Evolutionary conservation across 1,284 basidiomycete genomes (phyloP).

Genomic region (Ustilago trichophora): DNA sequence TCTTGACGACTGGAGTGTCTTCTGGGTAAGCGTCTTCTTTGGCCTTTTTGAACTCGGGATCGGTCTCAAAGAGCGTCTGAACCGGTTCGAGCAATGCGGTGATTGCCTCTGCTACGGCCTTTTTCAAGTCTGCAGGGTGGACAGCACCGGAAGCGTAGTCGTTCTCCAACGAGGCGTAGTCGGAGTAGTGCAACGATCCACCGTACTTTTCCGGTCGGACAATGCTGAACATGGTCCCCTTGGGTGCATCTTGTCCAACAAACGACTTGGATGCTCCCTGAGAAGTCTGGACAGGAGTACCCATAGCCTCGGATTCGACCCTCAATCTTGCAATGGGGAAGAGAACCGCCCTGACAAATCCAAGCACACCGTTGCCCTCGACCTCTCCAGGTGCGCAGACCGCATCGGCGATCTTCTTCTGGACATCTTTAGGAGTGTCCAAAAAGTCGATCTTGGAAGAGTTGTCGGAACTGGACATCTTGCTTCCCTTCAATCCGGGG

Average conservation of each 20-base stretch:
- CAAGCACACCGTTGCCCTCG: constrained; percentile 87
- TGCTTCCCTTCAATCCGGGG: constrained; percentile 89
- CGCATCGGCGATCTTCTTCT: constrained; percentile 89
- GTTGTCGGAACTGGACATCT: constrained; percentile 97
- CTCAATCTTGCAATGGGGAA: constrained; percentile 77
- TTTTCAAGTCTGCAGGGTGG: constrained; percentile 91
- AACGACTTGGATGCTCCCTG: constrained; percentile 37
- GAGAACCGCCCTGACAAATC: constrained; percentile 87
- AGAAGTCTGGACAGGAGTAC: constrained; percentile 20
- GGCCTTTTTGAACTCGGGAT: constrained; percentile 82
- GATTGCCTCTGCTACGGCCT: constrained; percentile 79
- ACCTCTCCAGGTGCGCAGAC: constrained; percentile 89
- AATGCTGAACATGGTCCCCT: constrained; percentile 84
- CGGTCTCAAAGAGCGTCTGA: constrained; percentile 77
- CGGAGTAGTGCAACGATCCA: constrained; percentile 80
- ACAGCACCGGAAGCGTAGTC: constrained; percentile 81
- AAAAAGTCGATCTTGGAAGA: constrained; percentile 98
- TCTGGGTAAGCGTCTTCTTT: constrained; percentile 84
- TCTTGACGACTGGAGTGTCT: constrained; percentile 47
- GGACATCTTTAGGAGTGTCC: constrained; percentile 82
- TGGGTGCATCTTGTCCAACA: constrained; percentile 73
- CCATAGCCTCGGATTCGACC: constrained; percentile 39
- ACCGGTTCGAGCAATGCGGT: constrained; percentile 83
- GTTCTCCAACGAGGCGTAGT: constrained; percentile 76
- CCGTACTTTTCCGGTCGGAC: constrained; percentile 81